Base-by-base conservation (phyloP, 2,329 filamentous ascomycete species). In the Parascedosporium putredinis region DNA sequence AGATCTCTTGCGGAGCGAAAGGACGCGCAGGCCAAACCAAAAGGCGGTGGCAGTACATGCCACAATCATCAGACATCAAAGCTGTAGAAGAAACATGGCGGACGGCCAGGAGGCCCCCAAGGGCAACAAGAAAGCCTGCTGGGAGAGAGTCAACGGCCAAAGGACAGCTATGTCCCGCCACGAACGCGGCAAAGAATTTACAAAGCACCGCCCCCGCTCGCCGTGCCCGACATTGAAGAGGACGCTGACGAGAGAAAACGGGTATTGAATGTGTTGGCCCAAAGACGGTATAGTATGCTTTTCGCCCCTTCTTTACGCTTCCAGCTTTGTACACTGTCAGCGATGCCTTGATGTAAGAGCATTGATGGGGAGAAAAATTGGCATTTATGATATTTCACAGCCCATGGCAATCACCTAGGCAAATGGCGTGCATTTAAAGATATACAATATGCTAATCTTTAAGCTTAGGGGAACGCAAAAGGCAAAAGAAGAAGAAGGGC, bases 201-300 rank as follows among this genome's bases (percentile, higher is more conserved):
- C 53, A 74, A 72, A 55, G 52, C 66, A 16, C 64, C 67, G 2
- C 62, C 66, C 4, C n/a, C 58, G 2, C 58, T 76, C 5, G 61
- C 63, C 1, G 65, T 76, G 5, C 73, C 74, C 4, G 58, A 73
- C 45, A 72, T 75, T 16, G 68, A 73, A 4, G 64, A 76, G 20
- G 67, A 78, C 60, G 70, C 74, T 1, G 63, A 67, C 2, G 74
- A 78, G 59, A 65, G 75, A 20, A 79, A 78, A 58, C 64, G 75
- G 9, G 64, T 76, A 1, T 54, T 78, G 20, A 78, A 77, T 50
- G 71, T 78, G 8, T 59, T 79, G 31, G 74, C 75, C 1, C 75
- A 78, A 53, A 66, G 75, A 43, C 65, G 75, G 63, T 79, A 78
- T 50, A 64, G 73, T 74, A 55, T 57, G 59, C n/a, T 20, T n/a